phyloP scores from a whole-genome alignment of 2,329 filamentous ascomycete genomes.

The Colletotrichum ledebouriae region DNA sequence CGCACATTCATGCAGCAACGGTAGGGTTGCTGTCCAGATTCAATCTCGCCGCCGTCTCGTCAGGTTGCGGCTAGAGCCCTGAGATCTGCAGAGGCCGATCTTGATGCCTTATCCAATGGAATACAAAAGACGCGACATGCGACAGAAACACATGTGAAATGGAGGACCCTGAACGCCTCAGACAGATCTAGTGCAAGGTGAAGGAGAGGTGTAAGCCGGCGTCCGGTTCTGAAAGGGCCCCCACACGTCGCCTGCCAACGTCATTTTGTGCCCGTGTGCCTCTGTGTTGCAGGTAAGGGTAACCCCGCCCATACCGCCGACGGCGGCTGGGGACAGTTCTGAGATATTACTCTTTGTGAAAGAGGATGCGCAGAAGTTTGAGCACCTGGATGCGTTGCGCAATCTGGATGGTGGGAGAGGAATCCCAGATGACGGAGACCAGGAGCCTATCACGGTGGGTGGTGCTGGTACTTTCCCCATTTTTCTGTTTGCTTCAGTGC shows the following conservation, averaged over 20 bases:
- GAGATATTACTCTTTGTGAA: not conserved
- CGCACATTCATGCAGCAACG: not conserved
- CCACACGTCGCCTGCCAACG: conserved; percentile 33
- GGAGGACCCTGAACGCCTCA: conserved; percentile 1
- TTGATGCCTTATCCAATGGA: conserved; percentile 35
- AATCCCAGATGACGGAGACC: conserved; percentile 14
- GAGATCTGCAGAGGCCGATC: conserved; percentile 18
- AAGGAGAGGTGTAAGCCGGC: conserved; percentile 14
- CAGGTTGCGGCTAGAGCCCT: conserved; percentile 8
- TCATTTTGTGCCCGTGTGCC: conserved; percentile 23
- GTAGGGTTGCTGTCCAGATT: conserved; percentile 1
- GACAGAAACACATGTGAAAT: conserved; percentile 24
- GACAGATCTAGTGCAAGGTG: not conserved
- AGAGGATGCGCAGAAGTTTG: not conserved
- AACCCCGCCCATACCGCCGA: conserved; percentile 11
- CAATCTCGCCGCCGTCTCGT: conserved; percentile 22
- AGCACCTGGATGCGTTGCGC: conserved; percentile 15
- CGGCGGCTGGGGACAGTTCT: conserved; percentile 9
- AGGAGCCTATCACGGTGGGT: conserved; percentile 14
- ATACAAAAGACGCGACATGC: not conserved
- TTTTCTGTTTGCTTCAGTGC: conserved; percentile 26
- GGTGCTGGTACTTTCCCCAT: conserved; percentile 33
- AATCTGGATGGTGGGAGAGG: conserved; percentile 9
- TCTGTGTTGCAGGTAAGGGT: conserved; percentile 1
- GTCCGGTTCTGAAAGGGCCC: conserved; percentile 23